Base-by-base conservation (phyloP, 192 early-diverging fungal species). In the Radiomyces spectabilis region DNA sequence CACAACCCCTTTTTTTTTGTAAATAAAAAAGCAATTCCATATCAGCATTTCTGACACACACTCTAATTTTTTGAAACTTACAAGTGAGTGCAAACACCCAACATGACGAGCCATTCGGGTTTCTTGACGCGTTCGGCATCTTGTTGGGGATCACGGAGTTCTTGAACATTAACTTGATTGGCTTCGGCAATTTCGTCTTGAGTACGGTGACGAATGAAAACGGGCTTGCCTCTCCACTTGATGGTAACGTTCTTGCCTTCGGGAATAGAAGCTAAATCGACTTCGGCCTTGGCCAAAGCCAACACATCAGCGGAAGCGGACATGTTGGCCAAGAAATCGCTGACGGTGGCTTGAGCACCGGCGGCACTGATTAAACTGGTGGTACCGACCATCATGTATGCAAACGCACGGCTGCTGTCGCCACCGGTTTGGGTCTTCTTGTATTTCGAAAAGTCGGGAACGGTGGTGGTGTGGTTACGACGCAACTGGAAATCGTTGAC, bases 171-270 rank as follows among this genome's bases (percentile, higher is more conserved):
- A 53, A 92, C 85, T 30, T 72, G 37, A 66, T 93, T 88, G 53
- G 94, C 94, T 66, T 96, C 95, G 6, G 81, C 82, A 56, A 98
- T 98, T 71, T 98, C 95, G 52, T 84, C 89, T 18, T 80, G 74
- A 27, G 95, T 98, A 59, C 95, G 85, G 77, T 98, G 95, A 69
- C 93, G 87, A 59, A 98, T 86, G 67, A 97, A 94, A 46, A 98
- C 85, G 30, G 95, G 95, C 84, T 98, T 98, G 74, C 95, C 95
- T 63, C 94, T 86, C 95, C 95, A 98, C 85, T 98, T 98, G 75
- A 98, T 75, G 31, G 91, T 88, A 37, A 96, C 87, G 51, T 95
- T 96, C 80, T 92, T 96, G 59, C 95, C 95, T 59, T 94, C 88
- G 5, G 95, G 95, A 65, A 98, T 93, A 43, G 87, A 74, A 55